A percentile compares a stretch with the other conserved stretches of the same genome.
phyloP scores from a whole-genome alignment of 768 basidiomycete species.

The Phylloporus scabripes region DNA sequence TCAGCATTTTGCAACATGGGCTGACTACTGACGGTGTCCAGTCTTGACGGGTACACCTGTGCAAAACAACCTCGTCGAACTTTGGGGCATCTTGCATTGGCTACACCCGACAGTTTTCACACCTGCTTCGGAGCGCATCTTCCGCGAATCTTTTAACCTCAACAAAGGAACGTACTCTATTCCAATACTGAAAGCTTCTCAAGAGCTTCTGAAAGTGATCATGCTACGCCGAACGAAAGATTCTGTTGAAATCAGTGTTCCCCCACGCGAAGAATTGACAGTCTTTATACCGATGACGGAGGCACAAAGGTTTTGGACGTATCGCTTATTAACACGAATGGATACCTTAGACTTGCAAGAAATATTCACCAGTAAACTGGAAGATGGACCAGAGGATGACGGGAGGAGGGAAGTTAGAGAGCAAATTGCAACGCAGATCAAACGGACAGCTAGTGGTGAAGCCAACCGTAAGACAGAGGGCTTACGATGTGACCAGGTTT shows the following conservation, averaged over 20 bases:
- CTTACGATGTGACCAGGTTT: not conserved
- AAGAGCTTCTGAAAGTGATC: constrained; percentile 43
- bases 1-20: not conserved
- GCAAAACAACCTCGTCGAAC: constrained; percentile 58
- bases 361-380: constrained; percentile 38
- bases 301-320: constrained; percentile 59
- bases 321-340: constrained; percentile 48
- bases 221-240: constrained; percentile 62
- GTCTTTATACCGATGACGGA: constrained; percentile 55
- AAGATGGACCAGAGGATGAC: constrained; percentile 28
- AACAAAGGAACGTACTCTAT: constrained; percentile 45
- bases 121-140: constrained; percentile 39
- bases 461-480: constrained; percentile 23
- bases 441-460: constrained; percentile 26
- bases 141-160: constrained; percentile 52
- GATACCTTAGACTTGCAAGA: constrained; percentile 43
- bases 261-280: constrained; percentile 53
- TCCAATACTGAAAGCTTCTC: constrained; percentile 43
- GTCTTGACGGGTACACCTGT: constrained; percentile 73
- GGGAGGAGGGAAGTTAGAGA: constrained; percentile 38
- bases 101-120: constrained; percentile 53
- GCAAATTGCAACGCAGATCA: constrained; percentile 36
- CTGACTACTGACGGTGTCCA: constrained; percentile 13
- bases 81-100: constrained; percentile 54
- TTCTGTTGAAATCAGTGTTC: constrained; percentile 43